phyloP scores from a whole-genome alignment of 2,329 filamentous ascomycete genomes.

The Periglandula ipomoeae region DNA sequence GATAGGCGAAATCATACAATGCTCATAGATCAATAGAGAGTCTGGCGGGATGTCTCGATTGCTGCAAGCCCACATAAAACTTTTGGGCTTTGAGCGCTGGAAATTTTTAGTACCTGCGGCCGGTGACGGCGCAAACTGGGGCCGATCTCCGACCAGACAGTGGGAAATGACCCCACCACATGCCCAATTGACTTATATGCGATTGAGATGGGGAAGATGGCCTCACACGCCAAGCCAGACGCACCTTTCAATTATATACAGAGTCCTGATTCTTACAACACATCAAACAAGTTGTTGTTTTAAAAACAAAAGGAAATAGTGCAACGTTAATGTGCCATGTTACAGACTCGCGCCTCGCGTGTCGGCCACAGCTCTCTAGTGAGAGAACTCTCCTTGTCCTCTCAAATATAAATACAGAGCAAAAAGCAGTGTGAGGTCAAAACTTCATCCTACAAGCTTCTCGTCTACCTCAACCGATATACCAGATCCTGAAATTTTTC shows the following conservation, averaged over 20 bases:
- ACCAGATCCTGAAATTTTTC: neutral
- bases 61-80: neutral
- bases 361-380: neutral
- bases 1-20: too few relatives aligned
- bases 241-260: too few relatives aligned
- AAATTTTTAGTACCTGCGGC: neutral
- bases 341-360: too few relatives aligned
- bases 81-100: neutral
- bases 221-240: too few relatives aligned
- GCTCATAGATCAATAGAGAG: too few relatives aligned
- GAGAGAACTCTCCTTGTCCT: neutral
- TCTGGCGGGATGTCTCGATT: neutral
- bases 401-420: constrained; percentile 2
- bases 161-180: neutral
- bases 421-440: neutral
- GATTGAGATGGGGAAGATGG: too few relatives aligned
- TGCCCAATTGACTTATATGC: too few relatives aligned
- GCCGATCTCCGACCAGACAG: neutral
- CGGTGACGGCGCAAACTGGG: constrained; percentile 1
- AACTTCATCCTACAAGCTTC: neutral
- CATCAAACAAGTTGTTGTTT: neutral
- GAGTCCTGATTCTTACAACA: too few relatives aligned
- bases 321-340: neutral
- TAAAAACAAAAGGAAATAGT: neutral
- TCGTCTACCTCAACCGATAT: neutral